Evolutionary conservation across 225 moss, liverwort and hornwort species (phyloP), one percentile per base, ranked within the genome.

Genomic region (Sphagnum contortum): DNA sequence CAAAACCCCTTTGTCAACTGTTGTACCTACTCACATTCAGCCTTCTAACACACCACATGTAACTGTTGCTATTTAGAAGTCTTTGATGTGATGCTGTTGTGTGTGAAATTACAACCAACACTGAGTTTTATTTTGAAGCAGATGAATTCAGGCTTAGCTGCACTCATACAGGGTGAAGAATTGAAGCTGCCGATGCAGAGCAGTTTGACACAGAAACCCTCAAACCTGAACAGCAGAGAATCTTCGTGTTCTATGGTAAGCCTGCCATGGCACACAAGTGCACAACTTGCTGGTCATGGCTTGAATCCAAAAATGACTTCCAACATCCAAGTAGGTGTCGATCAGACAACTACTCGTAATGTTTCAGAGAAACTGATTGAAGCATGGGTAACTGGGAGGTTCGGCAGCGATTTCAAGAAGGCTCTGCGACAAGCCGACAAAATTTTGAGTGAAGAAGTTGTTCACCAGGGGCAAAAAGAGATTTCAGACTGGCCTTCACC

Each of bases 321-420:
- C 14, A 65, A 50, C 45, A 44, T 46, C 14, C 55, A 29, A 12
- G 14, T 49, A 44, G 65, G 55, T 29, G 65, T 65, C 10, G 65
- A 54, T 4, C 49, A 65, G 47, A 1, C n/a, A 50, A 65, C 65
- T 9, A 54, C 65, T 65, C 65, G 65, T 44, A 50, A 65, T 53
- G 65, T 65, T 54, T 52, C 65, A 0, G 65, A 65, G 44, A 65
- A 65, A n/a, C 65, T 65, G 9, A 65, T 65, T 45, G 44, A 65
- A 52, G 65, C 65, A 65, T 65, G 65, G 65, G 65, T 65, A 54
- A 65, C 55, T 11, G 65, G 65, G 47, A 65, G 49, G 47, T 65
- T 52, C 55, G 53, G 53, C 46, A 46, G 65, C 46, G 65, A 65
- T 12, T 65, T 65, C 29, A 52, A 53, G 53, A 65, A 55, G 52